These are phyloP conservation scores for Diddensiella transvaalensis DNA, from an alignment of 805 yeast species.

Conservation along the genomic window DNA sequence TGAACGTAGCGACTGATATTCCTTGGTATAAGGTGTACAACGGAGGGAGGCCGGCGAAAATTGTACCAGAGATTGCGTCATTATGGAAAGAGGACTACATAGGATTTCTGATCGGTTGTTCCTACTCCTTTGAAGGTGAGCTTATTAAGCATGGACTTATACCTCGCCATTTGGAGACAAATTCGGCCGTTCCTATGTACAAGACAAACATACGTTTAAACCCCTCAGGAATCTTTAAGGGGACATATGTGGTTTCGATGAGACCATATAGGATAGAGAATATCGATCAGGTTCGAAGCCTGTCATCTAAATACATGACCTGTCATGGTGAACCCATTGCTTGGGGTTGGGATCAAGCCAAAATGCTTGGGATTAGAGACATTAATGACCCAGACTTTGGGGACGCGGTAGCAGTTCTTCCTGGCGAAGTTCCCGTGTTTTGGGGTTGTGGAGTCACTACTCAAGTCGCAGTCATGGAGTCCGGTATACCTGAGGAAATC, in stretches of 20 bases:
- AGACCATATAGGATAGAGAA: slow-evolving; percentile 36
- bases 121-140: slow-evolving; percentile 40
- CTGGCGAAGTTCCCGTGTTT: slow-evolving; percentile 41
- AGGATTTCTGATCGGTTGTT: slow-evolving; percentile 44
- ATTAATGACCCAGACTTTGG: slow-evolving; percentile 38
- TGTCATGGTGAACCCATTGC: slow-evolving; percentile 44
- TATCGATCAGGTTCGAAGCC: slow-evolving; percentile 32
- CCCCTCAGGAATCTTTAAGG: slow-evolving; percentile 34
- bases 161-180: slow-evolving; percentile 15
- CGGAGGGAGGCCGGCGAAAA: slow-evolving; percentile 30
- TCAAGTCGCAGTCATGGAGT: slow-evolving; percentile 32
- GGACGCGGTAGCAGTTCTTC: slow-evolving; percentile 31
- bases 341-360: slow-evolving; percentile 40
- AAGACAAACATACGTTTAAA: slow-evolving; percentile 20
- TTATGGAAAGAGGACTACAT: slow-evolving; percentile 38
- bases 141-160: slow-evolving; percentile 31
- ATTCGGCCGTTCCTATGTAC: slow-evolving; percentile 21
- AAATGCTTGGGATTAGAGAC: slow-evolving; percentile 36
- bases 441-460: slow-evolving; percentile 48
- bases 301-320: slow-evolving; percentile 32
- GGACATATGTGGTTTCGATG: slow-evolving; percentile 42
- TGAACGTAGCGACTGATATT: slow-evolving; percentile 22
- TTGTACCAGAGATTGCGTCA: slow-evolving; percentile 19
- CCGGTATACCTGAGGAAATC: slow-evolving; percentile 7
- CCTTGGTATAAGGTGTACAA: slow-evolving; percentile 38